Evolutionary conservation across 2,329 filamentous ascomycete species (phyloP).

Genomic region (Esteya vermicola): DNA sequence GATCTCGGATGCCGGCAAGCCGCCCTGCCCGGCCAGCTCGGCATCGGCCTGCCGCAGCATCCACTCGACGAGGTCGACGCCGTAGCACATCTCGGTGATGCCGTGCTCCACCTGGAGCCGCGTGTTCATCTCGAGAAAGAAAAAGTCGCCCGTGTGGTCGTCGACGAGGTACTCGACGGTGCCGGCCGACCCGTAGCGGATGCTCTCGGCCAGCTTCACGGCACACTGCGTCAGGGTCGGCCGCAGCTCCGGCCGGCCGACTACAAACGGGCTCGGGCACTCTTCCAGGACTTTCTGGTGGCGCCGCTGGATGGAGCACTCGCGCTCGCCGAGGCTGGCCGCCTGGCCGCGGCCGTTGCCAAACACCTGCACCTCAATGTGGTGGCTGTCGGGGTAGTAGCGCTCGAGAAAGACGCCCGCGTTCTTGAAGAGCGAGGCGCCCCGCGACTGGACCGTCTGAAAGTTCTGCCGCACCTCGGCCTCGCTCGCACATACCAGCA

Average conservation of each 20-base stretch:
- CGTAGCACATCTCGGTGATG: slow-evolving; percentile 65
- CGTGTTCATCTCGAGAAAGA: slow-evolving; percentile 71
- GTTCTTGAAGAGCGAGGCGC: slow-evolving; percentile 44
- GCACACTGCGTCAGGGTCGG: slow-evolving; percentile 12
- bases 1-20: slow-evolving; percentile 4
- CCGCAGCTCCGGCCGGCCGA: slow-evolving; percentile 16
- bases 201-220: background rate
- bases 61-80: slow-evolving; percentile 53
- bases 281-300: slow-evolving; percentile 62
- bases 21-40: slow-evolving; percentile 12
- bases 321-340: slow-evolving; percentile 48
- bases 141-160: slow-evolving; percentile 66
- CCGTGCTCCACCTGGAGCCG: slow-evolving; percentile 78
- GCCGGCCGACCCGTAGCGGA: slow-evolving; percentile 19
- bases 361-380: slow-evolving; percentile 56
- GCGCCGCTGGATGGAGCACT: slow-evolving; percentile 52
- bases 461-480: slow-evolving; percentile 30
- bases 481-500: slow-evolving; percentile 19
- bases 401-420: slow-evolving; percentile 48
- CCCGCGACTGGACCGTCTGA: slow-evolving; percentile 31
- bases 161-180: slow-evolving; percentile 64
- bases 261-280: slow-evolving; percentile 48
- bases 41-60: slow-evolving; percentile 24
- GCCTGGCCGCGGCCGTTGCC: slow-evolving; percentile 45
- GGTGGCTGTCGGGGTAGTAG: slow-evolving; percentile 45